Conservation (phyloP, 2,329 filamentous ascomycete species). For the Ascochyta fabae region DNA sequence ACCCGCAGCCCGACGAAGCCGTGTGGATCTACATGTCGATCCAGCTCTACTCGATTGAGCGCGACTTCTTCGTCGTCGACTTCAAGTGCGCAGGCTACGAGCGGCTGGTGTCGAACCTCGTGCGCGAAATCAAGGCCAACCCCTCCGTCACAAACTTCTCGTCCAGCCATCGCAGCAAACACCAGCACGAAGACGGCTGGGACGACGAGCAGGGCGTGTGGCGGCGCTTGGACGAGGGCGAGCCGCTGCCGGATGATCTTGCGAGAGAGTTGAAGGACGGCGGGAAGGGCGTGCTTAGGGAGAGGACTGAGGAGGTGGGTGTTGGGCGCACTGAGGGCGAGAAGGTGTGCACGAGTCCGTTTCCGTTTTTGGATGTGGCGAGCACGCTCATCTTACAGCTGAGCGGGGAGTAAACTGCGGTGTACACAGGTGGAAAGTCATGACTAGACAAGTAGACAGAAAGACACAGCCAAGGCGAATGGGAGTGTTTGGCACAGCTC, state of each 20-base stretch:
- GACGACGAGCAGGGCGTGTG: conserved; percentile 45
- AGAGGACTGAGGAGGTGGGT: conserved; percentile 52
- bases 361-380: conserved; percentile 94
- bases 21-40: conserved; percentile 96
- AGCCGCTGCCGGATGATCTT: conserved; percentile 39
- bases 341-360: conserved; percentile 94
- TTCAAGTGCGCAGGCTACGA: conserved; percentile 99
- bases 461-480: neutral
- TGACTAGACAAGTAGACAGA: neutral
- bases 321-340: conserved; percentile 69
- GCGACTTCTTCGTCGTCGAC: conserved; percentile 91
- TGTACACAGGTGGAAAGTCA: neutral
- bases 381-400: conserved; percentile 92
- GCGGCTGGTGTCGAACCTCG: conserved; percentile 67
- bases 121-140: conserved; percentile 48
- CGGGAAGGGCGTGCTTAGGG: conserved; percentile 45
- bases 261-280: conserved; percentile 38
- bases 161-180: conserved; percentile 17
- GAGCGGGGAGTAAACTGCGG: conserved; percentile 39
- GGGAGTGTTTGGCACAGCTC: neutral
- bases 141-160: conserved; percentile 20
- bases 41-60: conserved; percentile 72
- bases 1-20: conserved; percentile 64
- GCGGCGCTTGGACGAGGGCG: conserved; percentile 42
- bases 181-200: conserved; percentile 39